Percentiles rank a stretch among this genome's conserved stretches.
Evolutionary conservation across 2,329 filamentous ascomycete genomes (phyloP).

Genomic region (Ceratocystis harringtonii): DNA sequence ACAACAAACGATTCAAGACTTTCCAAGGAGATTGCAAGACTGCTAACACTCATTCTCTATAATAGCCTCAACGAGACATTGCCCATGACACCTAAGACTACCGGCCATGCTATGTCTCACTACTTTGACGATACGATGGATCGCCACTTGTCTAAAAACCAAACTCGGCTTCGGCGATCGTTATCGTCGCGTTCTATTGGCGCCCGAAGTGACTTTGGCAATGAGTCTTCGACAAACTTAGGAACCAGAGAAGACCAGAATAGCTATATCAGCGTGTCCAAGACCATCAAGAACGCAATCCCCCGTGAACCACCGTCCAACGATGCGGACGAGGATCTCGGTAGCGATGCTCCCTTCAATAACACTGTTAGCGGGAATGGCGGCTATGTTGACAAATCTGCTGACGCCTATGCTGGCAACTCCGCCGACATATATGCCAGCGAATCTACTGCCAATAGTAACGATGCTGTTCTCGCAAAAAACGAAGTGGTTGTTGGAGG

Average conservation of each 20-base stretch:
- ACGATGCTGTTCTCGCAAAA: neutral
- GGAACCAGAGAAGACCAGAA: neutral
- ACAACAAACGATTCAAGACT: constrained; percentile 17
- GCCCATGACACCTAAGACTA: constrained; percentile 82
- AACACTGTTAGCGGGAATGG: neutral
- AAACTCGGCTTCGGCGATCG: constrained; percentile 47
- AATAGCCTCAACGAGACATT: constrained; percentile 70
- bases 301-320: neutral
- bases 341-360: neutral
- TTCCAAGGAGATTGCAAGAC: neutral
- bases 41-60: neutral
- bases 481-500: neutral
- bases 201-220: constrained; percentile 59
- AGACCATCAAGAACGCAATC: constrained; percentile 2
- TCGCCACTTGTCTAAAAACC: constrained; percentile 25
- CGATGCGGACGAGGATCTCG: neutral
- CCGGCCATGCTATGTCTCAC: constrained; percentile 67
- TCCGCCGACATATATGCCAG: neutral
- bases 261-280: neutral
- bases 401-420: too few species aligned
- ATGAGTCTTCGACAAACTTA: neutral
- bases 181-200: constrained; percentile 75
- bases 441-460: neutral
- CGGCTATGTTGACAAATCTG: neutral
- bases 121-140: constrained; percentile 87